These are phyloP conservation scores for Gynostemma pentaphyllum DNA, from an alignment of 306 rosid genomes.

Conservation along the genomic window DNA sequence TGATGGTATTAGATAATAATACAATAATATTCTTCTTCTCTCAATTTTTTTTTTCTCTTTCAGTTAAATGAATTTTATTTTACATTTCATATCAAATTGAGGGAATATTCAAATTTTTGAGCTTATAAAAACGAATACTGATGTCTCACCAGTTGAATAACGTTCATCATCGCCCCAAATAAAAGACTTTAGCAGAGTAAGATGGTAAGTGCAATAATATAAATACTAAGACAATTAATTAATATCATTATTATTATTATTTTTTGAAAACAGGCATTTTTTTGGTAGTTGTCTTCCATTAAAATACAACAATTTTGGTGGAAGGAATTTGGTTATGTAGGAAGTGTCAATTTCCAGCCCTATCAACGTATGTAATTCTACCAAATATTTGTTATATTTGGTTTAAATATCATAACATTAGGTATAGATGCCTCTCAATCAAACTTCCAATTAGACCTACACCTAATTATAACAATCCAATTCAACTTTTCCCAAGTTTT, in stretches of 20 bases:
- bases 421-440: conserved; percentile 5
- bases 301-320: not conserved
- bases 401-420: not conserved
- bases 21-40: not conserved
- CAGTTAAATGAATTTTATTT: too few species aligned
- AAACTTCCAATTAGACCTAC: not conserved
- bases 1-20: not conserved
- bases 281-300: not conserved
- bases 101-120: too few species aligned
- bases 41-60: too few species aligned
- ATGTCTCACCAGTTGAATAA: too few species aligned
- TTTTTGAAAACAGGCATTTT: not conserved
- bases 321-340: not conserved
- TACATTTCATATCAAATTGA: too few species aligned
- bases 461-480: not conserved
- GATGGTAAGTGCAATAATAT: too few species aligned
- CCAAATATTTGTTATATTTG: not conserved
- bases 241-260: too few species aligned
- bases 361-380: not conserved
- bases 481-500: not conserved
- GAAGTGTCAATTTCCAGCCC: conserved; percentile 3
- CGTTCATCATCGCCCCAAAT: too few species aligned
- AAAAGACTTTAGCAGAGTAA: too few species aligned
- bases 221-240: too few species aligned
- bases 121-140: too few species aligned